Percentiles rank a stretch among this genome's conserved stretches.
phyloP scores from a whole-genome alignment of 1,139 yeast species.

The Pichia terricola region DNA sequence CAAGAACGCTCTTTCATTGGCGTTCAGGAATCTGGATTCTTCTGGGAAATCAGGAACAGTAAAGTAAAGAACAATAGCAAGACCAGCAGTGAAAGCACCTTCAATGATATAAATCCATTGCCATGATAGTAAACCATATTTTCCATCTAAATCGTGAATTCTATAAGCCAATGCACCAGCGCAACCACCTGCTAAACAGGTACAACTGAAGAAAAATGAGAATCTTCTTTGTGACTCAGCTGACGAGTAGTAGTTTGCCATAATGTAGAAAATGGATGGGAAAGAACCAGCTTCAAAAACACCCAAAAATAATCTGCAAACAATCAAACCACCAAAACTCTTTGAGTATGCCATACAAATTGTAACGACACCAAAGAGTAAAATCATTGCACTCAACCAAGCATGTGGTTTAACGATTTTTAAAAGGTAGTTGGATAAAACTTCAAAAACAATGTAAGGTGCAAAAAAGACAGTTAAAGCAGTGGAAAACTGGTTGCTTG shows the following conservation, averaged over 20 bases:
- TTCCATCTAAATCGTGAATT: conserved; percentile 41
- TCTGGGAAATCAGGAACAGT: conserved; percentile 68
- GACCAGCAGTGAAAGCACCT: conserved; percentile 58
- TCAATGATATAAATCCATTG: conserved; percentile 68
- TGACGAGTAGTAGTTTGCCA: conserved; percentile 47
- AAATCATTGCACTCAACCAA: conserved; percentile 50
- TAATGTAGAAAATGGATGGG: conserved; percentile 63
- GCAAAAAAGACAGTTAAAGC: conserved; percentile 64
- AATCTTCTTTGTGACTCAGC: conserved; percentile 61
- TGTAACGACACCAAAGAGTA: conserved; percentile 53
- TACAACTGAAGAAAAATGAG: conserved; percentile 59
- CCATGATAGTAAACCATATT: conserved; percentile 49
- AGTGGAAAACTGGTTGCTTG: conserved; percentile 52
- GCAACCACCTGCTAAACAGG: conserved; percentile 72
- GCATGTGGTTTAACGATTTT: conserved; percentile 54
- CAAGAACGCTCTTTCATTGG: conserved; percentile 39
- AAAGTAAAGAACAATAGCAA: conserved; percentile 54
- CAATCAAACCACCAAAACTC: conserved; percentile 48
- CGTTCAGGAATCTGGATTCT: conserved; percentile 42
- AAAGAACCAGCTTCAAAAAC: conserved; percentile 60
- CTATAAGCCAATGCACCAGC: conserved; percentile 70
- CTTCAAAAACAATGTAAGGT: conserved; percentile 60
- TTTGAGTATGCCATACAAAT: conserved; percentile 58
- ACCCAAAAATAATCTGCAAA: conserved; percentile 57
- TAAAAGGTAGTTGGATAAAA: conserved; percentile 54